Conservation (phyloP, 345 rosid species). For the Populus nigra region DNA sequence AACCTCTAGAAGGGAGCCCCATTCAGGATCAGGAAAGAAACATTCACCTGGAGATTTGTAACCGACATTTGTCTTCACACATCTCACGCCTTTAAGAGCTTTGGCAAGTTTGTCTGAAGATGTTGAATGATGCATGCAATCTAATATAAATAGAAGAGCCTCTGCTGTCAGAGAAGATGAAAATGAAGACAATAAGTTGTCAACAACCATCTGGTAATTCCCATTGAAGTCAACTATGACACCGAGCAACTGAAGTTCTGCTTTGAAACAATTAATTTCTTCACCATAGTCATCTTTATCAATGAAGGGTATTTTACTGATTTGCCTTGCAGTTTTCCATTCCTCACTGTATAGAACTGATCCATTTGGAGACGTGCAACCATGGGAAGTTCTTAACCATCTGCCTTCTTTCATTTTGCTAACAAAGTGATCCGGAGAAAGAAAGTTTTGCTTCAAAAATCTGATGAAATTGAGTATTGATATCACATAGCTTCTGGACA, state of each 20-base stretch:
- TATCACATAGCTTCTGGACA: constrained; percentile 38
- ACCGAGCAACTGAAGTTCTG: constrained; percentile 61
- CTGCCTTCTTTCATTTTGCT: constrained; percentile 26
- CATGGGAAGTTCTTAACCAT: constrained; percentile 52
- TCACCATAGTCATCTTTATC: constrained; percentile 43
- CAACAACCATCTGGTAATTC: constrained; percentile 35
- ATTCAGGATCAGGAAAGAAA: constrained; percentile 48
- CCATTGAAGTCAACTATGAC: constrained; percentile 35
- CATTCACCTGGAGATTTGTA: constrained; percentile 48
- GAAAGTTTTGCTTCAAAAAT: constrained; percentile 32
- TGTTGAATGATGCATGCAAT: constrained; percentile 28
- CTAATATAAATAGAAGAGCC: constrained; percentile 42
- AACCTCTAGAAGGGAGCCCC: constrained; percentile 55
- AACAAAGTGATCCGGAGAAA: constrained; percentile 44
- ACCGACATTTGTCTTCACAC: constrained; percentile 53
- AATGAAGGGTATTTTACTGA: constrained; percentile 57
- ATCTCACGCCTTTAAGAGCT: constrained; percentile 24
- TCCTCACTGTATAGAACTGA: constrained; percentile 47
- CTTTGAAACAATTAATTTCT: constrained; percentile 29
- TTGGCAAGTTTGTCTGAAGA: constrained; percentile 18
- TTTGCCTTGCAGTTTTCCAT: constrained; percentile 49
- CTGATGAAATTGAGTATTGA: constrained; percentile 58
- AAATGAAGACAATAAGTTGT: constrained; percentile 26
- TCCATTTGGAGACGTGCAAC: constrained; percentile 47
- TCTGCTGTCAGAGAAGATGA: constrained; percentile 29